These are phyloP conservation scores for Leersia perrieri DNA, from an alignment of 176 grass and related monocot species.

Conservation along the genomic window DNA sequence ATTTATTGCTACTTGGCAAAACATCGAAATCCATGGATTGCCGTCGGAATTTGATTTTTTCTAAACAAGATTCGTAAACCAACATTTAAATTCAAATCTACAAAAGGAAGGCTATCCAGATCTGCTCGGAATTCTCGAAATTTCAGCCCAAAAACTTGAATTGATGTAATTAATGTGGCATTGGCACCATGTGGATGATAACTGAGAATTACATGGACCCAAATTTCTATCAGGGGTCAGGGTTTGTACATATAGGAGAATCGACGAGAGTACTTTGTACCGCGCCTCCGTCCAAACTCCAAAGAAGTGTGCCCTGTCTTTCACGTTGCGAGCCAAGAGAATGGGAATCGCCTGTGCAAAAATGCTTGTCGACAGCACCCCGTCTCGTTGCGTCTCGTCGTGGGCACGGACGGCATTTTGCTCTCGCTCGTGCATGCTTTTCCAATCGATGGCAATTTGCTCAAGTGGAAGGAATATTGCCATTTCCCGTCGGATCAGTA, in stretches of 20 bases:
- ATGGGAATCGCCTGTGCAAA: neutral
- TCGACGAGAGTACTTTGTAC: neutral
- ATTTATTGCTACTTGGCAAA: too few species aligned
- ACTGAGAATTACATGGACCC: neutral
- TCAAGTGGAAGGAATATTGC: neutral
- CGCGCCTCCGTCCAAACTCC: neutral
- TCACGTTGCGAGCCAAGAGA: neutral
- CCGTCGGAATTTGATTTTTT: too few species aligned
- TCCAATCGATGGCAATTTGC: neutral
- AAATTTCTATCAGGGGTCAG: neutral
- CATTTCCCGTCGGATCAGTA: neutral
- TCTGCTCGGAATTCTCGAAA: too few species aligned
- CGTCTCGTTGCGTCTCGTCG: neutral
- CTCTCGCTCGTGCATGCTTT: neutral
- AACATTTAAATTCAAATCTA: too few species aligned
- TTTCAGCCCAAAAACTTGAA: too few species aligned
- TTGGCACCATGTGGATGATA: too few species aligned
- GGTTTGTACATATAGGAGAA: neutral
- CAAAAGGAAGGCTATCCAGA: too few species aligned
- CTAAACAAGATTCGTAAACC: too few species aligned
- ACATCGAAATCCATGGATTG: too few species aligned
- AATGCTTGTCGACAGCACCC: neutral
- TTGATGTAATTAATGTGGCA: too few species aligned
- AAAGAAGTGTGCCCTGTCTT: neutral
- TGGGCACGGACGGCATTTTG: neutral